Conservation (phyloP, 768 basidiomycete species). For the Nidularia sp. region DNA sequence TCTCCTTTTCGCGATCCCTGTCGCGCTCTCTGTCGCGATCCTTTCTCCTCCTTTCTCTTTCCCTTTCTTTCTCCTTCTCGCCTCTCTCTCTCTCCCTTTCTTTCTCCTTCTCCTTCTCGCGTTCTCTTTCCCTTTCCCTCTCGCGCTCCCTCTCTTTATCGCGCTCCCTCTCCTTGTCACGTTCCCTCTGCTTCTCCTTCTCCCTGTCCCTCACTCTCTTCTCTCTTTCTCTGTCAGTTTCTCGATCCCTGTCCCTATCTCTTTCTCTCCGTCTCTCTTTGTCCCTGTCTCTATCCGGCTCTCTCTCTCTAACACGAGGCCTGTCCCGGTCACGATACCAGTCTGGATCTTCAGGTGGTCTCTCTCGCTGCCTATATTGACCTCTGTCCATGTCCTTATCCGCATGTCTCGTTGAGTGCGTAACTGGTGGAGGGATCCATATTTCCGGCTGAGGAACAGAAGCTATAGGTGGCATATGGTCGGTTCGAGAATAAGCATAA, state of each 20-base stretch:
- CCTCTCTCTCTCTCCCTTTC: slow-evolving; percentile 20
- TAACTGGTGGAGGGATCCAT: slow-evolving; percentile 14
- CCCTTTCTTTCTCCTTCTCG: slow-evolving; percentile 7
- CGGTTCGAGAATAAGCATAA: slow-evolving; percentile 6
- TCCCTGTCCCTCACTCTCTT: slow-evolving; percentile 6
- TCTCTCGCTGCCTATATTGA: slow-evolving; percentile 9
- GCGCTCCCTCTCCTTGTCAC: slow-evolving; percentile 8
- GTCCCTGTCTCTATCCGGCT: slow-evolving; percentile 13
- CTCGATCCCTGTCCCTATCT: slow-evolving; percentile 9
- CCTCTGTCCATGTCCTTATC: slow-evolving; percentile 9
- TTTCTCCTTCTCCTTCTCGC: slow-evolving; percentile 14
- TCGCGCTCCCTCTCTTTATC: slow-evolving; percentile 5
- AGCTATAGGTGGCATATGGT: slow-evolving; percentile 3
- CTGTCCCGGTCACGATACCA: background rate
- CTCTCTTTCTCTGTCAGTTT: slow-evolving; percentile 7
- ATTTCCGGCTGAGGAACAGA: slow-evolving; percentile 12
- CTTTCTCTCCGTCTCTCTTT: slow-evolving; percentile 11
- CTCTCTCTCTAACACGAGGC: slow-evolving; percentile 1
- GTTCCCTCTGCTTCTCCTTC: slow-evolving; percentile 8
- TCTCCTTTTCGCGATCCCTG: slow-evolving; percentile 4
- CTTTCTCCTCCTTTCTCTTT: slow-evolving; percentile 8
- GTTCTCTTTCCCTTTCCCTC: slow-evolving; percentile 5
- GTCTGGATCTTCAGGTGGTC: slow-evolving; percentile 4
- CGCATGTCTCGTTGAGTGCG: slow-evolving; percentile 12
- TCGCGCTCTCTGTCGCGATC: slow-evolving; percentile 7